Base-by-base conservation (phyloP, 1,284 basidiomycete species). In the Coniferiporia sulphurascens region DNA sequence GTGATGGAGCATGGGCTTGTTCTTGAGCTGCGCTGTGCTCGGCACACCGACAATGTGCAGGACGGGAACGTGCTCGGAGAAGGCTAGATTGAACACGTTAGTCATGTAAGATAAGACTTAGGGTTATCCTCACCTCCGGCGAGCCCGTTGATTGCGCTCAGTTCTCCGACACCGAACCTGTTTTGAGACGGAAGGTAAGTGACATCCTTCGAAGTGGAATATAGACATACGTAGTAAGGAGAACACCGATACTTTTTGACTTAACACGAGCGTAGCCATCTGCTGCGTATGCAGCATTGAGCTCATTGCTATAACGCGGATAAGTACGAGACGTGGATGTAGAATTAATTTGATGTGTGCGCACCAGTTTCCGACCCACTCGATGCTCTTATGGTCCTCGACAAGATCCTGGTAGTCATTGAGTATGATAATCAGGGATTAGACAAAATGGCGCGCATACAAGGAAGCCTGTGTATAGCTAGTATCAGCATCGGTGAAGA, bases 231-330 rank as follows among this genome's bases (percentile, higher is more conserved):
- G 88, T 91, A n/a, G 89, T 91, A 21, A 85, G 73, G 6, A 94
- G 70, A 7, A 87, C 90, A 50, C 91, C 90, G 54, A 93, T 73
- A 56, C 83, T 82, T 57, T 82, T 74, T 48, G 81, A 82, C 66
- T 92, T 92, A 53, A 94, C 85, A 56, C 95, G 84, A 34, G 95
- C 91, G 69, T 97, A 97, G 19, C 95, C 95, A 69, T 98, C 95
- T 0, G 91, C 91, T n/a, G 93, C 93, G 71, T 97, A 97, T 0
- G 92, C 78, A 0, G 91, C 89, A 65, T 93, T 92, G 53, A 95
- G 78, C 71, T 95, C 92, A 66, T 95, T 94, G 67, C 91, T 90
- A 61, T 45, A 36, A n/a, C 45, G 48, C 27, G 27, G 27, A 21
- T 13, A 48, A 57, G 32, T 44, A 10, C 1, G n/a, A 46, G 22